Conservation (phyloP, 805 yeast genomes). For the Debaryomyces hansenii region DNA sequence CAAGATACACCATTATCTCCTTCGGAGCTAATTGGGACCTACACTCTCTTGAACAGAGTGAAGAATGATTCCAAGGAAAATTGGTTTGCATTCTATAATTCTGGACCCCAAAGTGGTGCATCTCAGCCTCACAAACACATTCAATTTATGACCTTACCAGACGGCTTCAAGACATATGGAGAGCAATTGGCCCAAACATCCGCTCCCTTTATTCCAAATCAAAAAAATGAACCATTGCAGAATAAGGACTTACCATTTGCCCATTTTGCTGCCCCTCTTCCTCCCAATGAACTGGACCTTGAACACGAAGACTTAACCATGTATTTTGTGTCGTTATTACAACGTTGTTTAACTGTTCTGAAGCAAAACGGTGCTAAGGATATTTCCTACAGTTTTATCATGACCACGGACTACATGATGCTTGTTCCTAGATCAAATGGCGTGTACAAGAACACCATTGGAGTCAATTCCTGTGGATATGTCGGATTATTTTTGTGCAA, state of each 20-base stretch:
- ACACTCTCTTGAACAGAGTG: slow-evolving; percentile 51
- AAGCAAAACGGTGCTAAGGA: slow-evolving; percentile 48
- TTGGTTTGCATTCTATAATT: slow-evolving; percentile 83
- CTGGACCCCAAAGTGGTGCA: slow-evolving; percentile 90
- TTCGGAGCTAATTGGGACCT: slow-evolving; percentile 62
- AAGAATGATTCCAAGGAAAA: slow-evolving; percentile 38
- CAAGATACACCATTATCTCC: slow-evolving; percentile 75
- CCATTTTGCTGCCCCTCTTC: slow-evolving; percentile 74
- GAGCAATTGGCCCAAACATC: slow-evolving; percentile 43
- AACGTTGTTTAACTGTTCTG: slow-evolving; percentile 65
- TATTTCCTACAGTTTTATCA: slow-evolving; percentile 74
- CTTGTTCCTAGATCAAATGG: slow-evolving; percentile 76
- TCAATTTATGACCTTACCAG: slow-evolving; percentile 77
- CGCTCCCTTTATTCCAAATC: slow-evolving; percentile 54
- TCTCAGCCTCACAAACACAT: slow-evolving; percentile 92
- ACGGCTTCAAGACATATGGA: slow-evolving; percentile 56
- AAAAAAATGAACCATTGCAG: slow-evolving; percentile 57
- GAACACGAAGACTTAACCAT: slow-evolving; percentile 61
- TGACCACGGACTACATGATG: slow-evolving; percentile 83
- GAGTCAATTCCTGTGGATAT: slow-evolving; percentile 79
- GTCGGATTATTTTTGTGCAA: slow-evolving; percentile 80
- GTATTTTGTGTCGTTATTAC: slow-evolving; percentile 70
- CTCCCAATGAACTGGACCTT: slow-evolving; percentile 31
- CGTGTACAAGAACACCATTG: slow-evolving; percentile 47
- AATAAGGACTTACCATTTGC: slow-evolving; percentile 70